Evolutionary conservation across 176 grass and related monocot species (phyloP).

Genomic region (Phoenix roebelenii): DNA sequence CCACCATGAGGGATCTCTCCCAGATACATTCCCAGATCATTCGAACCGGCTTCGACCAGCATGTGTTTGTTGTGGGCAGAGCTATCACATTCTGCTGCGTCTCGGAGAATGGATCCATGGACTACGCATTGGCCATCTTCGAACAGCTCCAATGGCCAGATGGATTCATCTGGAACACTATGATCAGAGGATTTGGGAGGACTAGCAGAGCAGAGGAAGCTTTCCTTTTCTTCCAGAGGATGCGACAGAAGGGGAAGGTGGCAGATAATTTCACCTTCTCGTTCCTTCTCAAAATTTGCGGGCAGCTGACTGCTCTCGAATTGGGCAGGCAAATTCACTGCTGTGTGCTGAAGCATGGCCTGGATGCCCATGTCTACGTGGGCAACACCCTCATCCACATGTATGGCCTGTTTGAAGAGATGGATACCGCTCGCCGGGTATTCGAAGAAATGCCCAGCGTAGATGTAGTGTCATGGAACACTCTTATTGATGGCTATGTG

Average conservation of each 20-base stretch:
- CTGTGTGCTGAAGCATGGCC: slow-evolving; percentile 18
- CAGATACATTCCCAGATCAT: slow-evolving; percentile 25
- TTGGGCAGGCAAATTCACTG: slow-evolving; percentile 26
- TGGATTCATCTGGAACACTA: slow-evolving; percentile 29
- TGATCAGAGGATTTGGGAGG: slow-evolving; percentile 33
- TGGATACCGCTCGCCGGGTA: not conserved
- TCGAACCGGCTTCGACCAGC: slow-evolving; percentile 24
- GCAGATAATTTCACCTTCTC: slow-evolving; percentile 26
- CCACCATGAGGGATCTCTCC: slow-evolving; percentile 17
- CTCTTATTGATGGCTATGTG: slow-evolving; percentile 5
- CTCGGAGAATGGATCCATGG: slow-evolving; percentile 15
- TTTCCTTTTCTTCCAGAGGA: slow-evolving; percentile 15
- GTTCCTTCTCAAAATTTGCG: slow-evolving; percentile 20
- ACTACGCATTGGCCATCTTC: slow-evolving; percentile 16
- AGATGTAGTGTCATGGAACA: slow-evolving; percentile 17
- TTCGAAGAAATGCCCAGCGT: slow-evolving; percentile 9
- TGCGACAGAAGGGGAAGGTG: slow-evolving; percentile 15
- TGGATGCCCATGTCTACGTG: slow-evolving; percentile 17
- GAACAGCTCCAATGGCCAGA: slow-evolving; percentile 18
- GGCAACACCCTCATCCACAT: slow-evolving; percentile 18
- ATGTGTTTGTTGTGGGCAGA: slow-evolving; percentile 16
- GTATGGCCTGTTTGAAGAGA: not conserved
- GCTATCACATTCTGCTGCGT: slow-evolving; percentile 20
- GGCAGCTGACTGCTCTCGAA: not conserved
- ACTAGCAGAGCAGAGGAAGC: slow-evolving; percentile 11